Base-by-base conservation (phyloP, 257 asterid species). In the Scutellaria galericulata region DNA sequence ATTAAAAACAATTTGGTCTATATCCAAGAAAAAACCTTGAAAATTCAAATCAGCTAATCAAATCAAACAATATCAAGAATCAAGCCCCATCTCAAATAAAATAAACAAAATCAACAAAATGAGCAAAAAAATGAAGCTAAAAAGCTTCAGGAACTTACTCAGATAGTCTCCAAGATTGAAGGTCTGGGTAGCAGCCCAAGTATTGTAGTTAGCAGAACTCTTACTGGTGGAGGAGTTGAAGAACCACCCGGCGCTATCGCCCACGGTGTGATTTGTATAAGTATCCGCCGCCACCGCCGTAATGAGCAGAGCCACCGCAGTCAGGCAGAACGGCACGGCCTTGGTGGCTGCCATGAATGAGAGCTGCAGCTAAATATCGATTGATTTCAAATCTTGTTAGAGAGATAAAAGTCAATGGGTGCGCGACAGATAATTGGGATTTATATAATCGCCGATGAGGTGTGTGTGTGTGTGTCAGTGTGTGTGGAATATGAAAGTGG, bases 91-190 rank as follows among this genome's bases (percentile, higher is more conserved):
- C 66, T 45, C 58, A 47, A 8, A 48, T 3, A 72, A 66, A 59
- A 59, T 31, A 45, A 45, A 44, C 18, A 24, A 18, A 18, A 18
- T 18, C 18, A 0, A 44, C 18, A 63, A 20, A 61, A 20, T 22
- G 5, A 62, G 7, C 4, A 31, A 14, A 9, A 11, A 20, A 55
- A 31, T 67, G 0, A 47, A 15, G 1, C 6, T 7, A 74, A 45
- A 65, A 41, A 44, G 44, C 56, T 9, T 1, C 35, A 15, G 9
- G 0, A 55, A 73, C 95, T 83, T 80, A 93, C 98, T 84, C 35
- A 93, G 81, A 75, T 58, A 87, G 73, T 90, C 97, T 18, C 98
- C 97, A 18, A 93, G 96, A 77, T 79, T 86, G 87, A 93, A 93
- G 20, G 92, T 86, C 69, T 78, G 80, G 11, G 67, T 83, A 22